Conservation (phyloP, 192 early-diverging fungal species). For the Helicostylum pulchrum region DNA sequence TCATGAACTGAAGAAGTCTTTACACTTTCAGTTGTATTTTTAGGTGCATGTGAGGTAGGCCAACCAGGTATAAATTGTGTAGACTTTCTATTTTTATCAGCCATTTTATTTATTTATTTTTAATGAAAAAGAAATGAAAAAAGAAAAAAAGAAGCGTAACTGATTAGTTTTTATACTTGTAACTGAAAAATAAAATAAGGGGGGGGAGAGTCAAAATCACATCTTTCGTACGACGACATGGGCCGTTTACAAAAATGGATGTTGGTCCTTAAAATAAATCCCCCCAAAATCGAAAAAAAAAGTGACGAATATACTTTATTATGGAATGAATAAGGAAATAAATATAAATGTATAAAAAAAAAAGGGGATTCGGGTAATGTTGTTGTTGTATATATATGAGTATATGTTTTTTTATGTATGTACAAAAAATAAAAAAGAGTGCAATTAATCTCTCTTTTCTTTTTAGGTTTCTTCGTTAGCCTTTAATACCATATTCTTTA, state of each 20-base stretch:
- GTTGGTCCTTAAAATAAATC: not conserved
- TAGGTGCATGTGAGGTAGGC: constrained; percentile 1
- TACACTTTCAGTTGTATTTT: not conserved
- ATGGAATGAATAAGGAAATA: no score
- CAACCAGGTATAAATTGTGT: not conserved
- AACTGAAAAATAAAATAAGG: not conserved
- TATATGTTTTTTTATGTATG: constrained; percentile 1
- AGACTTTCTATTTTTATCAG: constrained; percentile 1
- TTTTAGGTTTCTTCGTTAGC: constrained; percentile 22
- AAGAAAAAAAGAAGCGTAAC: not conserved
- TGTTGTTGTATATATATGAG: no score
- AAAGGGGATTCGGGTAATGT: no score
- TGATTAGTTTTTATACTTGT: not conserved
- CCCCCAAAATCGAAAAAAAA: not conserved
- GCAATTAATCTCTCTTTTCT: not conserved
- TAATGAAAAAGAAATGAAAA: not conserved
- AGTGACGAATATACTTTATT: no score
- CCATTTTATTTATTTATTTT: not conserved
- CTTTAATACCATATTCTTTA: constrained; percentile 38
- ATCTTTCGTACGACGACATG: not conserved
- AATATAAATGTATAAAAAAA: no score
- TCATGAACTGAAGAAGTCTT: constrained; percentile 2
- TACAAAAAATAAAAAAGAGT: constrained; percentile 3
- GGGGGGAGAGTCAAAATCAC: no score
- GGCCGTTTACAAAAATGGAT: not conserved